Conservation (phyloP, 306 rosid species). For the Prunus armeniaca region DNA sequence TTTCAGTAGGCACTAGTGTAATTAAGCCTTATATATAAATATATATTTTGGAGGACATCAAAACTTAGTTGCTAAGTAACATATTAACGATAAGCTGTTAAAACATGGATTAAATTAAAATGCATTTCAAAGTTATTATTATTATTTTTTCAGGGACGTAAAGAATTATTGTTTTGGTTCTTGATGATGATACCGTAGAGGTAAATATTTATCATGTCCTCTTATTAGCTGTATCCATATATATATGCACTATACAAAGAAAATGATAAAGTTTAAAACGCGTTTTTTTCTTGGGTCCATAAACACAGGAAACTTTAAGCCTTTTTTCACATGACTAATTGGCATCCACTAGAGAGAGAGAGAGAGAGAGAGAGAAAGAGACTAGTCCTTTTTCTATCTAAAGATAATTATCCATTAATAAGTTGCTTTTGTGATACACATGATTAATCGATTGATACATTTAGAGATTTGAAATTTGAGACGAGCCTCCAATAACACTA, state of each 20-base stretch:
- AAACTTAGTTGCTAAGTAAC: background rate
- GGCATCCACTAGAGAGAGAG: background rate
- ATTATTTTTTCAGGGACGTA: background rate
- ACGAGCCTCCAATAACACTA: background rate
- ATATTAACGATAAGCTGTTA: background rate
- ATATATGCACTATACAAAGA: conserved; percentile 15
- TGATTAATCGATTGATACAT: background rate
- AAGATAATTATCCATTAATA: background rate
- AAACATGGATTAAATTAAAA: too few species aligned
- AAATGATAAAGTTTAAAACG: conserved; percentile 24
- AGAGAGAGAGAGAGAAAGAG: too few species aligned
- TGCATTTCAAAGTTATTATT: background rate
- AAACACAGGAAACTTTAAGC: background rate
- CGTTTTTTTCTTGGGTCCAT: conserved; percentile 34
- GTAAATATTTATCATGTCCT: conserved; percentile 9
- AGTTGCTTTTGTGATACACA: background rate
- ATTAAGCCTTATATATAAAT: background rate
- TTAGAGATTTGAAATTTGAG: background rate
- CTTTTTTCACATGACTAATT: conserved; percentile 18
- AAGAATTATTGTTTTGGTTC: background rate
- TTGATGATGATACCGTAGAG: background rate
- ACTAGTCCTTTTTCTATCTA: too few species aligned
- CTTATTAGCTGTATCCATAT: too few species aligned
- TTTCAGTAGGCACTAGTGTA: too few species aligned
- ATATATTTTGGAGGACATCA: background rate